phyloP scores from a whole-genome alignment of 495 filamentous ascomycete species.

The Penicillium angulare region DNA sequence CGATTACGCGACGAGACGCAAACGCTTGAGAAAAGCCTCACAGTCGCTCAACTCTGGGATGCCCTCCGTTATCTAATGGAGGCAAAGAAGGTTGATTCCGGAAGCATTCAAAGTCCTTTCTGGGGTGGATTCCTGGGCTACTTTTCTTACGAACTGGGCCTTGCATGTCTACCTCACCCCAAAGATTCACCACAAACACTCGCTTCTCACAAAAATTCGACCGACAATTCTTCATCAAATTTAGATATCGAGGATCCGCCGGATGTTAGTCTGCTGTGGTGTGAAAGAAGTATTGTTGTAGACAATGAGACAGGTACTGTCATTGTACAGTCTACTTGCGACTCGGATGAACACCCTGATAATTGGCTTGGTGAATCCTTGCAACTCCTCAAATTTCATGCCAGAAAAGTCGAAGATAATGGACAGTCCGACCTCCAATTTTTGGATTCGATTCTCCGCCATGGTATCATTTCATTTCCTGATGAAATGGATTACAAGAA shows the following conservation, averaged over 20 bases:
- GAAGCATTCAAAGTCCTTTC: constrained; percentile 57
- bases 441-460: constrained; percentile 33
- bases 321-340: constrained; percentile 61
- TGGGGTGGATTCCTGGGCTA: constrained; percentile 90
- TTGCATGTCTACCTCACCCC: constrained; percentile 48
- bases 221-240: background rate
- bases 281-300: constrained; percentile 76
- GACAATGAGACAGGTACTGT: constrained; percentile 63
- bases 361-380: constrained; percentile 42
- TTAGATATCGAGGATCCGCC: constrained; percentile 48
- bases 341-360: constrained; percentile 29
- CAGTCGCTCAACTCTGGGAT: constrained; percentile 42
- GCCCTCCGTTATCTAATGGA: constrained; percentile 53
- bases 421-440: constrained; percentile 19
- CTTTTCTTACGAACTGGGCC: constrained; percentile 83
- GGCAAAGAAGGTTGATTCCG: constrained; percentile 43
- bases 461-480: constrained; percentile 41
- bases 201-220: background rate
- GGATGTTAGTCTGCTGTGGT: constrained; percentile 75
- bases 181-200: constrained; percentile 14
- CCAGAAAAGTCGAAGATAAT: background rate
- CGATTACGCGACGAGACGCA: constrained; percentile 13
- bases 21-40: constrained; percentile 19
- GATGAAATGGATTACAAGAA: constrained; percentile 55
- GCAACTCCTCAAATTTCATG: constrained; percentile 17